Evolutionary conservation across 2,329 filamentous ascomycete species (phyloP), one percentile per base, ranked within the genome.

Genomic region (Tolypocladium paradoxum): DNA sequence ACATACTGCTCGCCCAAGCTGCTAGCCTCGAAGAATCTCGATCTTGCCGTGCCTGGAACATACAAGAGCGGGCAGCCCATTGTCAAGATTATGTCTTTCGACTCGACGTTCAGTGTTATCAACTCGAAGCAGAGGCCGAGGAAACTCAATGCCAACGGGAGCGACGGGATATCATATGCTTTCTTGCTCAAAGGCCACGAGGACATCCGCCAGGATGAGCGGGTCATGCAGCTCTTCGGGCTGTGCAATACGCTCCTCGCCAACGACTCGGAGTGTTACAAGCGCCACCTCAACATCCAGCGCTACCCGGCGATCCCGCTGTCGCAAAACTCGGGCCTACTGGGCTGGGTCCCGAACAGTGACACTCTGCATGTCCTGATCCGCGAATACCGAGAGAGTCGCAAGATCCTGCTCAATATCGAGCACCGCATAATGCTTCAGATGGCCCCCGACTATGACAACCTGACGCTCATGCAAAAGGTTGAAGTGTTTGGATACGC

Each of bases 351-450:
- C 24, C 91, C 89, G 12, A 96, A 99, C 73, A 96, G 90, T 64
- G 93, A 99, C 68, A 99, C 95, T 0, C 76, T 99, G 18, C 95
- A 99, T 67, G 88, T 96, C 20, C 80, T 99, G 48, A 99, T 99
- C 64, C 84, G 93, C 58, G 93, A 99, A 68, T 99, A 99, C 67
- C 88, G 93, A 57, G 95, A 99, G 69, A 95, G 88, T 60, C 84
- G 93, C 52, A 96, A 96, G 74, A 99, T 99, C 59, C 75, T 99
- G 38, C 85, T 99, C 60, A 99, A 99, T 65, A 99, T 99, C 58
- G 93, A 99, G 73, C 93, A 99, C 67, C 87, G 95, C 45, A 99
- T 99, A 68, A 99, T 99, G 93, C 76, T 99, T 53, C 95, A 99
- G 69, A 99, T 99, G 93, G 93, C 93, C 27, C 95, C 93, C 0